Base-by-base conservation (phyloP, 306 rosid species). In the Castanea mollissima region DNA sequence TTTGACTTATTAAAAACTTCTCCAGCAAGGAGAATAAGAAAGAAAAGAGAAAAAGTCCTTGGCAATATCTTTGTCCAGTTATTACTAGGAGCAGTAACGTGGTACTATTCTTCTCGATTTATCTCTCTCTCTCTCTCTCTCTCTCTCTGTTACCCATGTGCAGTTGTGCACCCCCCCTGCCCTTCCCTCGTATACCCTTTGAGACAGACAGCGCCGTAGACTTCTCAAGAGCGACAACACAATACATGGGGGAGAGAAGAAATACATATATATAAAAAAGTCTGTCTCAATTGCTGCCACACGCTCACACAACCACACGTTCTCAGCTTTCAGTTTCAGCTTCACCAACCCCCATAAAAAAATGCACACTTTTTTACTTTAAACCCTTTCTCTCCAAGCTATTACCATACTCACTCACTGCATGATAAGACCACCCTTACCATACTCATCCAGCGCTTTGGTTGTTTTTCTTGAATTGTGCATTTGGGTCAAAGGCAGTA, bases 181-280 rank as follows among this genome's bases (percentile, higher is more conserved):
- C 16, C 54, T 15, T 38, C 55, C 44, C 56, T 41, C 5, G 70
- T 15, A 75, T 16, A 6, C 25, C 44, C 44, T 75, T 75, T 25
- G 58, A 55, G 59, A 6, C 69, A 10, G 82, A 68, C 54, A 76
- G 87, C 81, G 80, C 80, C 84, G 89, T 79, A 79, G 86, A 75
- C 71, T 65, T 75, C 73, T 29, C 75, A 69, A 59, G 68, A 77
- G 81, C 71, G 81, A 71, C 88, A 58, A 31, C 81, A 81, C 81
- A 41, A 16, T 6, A 9, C 14, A 29, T 2, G 54, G 54, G 71
- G 58, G 75, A 78, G 32, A 71, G 20, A 54, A 9, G 46, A 41
- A 8, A 41, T 41, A 41, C 12, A 38, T 38, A 6, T 38, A 38
- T 54, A 19, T 20, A 21, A 71, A 69, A 65, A 12, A 41, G 55